phyloP scores from a whole-genome alignment of 1,139 yeast species.

The Kurtzmaniella quercitrusa region DNA sequence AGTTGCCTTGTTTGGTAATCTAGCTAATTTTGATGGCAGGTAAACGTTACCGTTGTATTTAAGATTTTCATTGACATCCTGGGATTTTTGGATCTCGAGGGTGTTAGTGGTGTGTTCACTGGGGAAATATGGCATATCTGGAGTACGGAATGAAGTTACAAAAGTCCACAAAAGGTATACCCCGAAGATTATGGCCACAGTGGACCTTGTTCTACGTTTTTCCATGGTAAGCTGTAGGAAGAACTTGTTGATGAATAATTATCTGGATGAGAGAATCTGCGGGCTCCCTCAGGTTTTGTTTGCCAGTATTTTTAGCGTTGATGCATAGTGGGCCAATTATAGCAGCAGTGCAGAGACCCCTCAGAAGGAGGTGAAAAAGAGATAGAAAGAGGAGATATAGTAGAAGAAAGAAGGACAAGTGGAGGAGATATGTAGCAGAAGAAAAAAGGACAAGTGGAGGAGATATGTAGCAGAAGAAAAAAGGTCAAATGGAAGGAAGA shows the following conservation, averaged over 20 bases:
- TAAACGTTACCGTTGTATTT: conserved; percentile 33
- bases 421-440: no score
- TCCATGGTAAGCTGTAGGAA: no score
- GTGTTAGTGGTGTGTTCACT: conserved; percentile 19
- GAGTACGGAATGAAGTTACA: neutral
- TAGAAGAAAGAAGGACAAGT: no score
- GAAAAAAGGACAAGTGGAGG: no score
- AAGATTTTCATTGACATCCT: conserved; percentile 33
- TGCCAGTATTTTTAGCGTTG: neutral
- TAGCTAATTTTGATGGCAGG: conserved; percentile 27
- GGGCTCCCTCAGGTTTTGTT: no score
- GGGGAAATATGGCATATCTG: neutral
- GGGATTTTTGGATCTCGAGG: conserved; percentile 23
- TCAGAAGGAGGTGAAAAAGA: no score
- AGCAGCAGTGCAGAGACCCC: no score
- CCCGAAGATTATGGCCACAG: neutral
- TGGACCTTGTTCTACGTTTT: neutral
- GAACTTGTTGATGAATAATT: neutral
- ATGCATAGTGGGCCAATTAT: neutral
- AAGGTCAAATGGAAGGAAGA: no score
- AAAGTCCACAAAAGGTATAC: conserved; percentile 1
- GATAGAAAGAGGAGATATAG: no score
- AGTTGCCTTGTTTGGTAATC: conserved; percentile 28
- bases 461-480: no score
- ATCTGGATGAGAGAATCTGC: neutral